Conservation (phyloP, 495 filamentous ascomycete genomes). For the Neurospora discreta region DNA sequence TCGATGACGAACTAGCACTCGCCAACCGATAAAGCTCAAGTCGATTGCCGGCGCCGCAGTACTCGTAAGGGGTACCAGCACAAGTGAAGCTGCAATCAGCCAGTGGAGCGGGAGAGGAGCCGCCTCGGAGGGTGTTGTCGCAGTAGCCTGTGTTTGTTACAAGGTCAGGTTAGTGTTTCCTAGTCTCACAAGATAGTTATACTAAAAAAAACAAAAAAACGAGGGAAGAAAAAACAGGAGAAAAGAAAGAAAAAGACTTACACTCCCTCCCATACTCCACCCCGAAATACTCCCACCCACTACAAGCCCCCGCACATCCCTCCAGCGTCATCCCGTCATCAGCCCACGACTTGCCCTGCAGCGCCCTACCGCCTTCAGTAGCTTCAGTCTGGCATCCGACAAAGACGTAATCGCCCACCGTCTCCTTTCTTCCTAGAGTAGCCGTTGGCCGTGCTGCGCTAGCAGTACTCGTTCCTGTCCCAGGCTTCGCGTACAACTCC, state of each 20-base stretch:
- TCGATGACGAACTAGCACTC: not conserved
- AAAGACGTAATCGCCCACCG: constrained; percentile 25
- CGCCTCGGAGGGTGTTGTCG: constrained; percentile 21
- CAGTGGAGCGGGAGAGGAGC: constrained; percentile 15
- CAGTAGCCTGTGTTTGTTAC: constrained; percentile 21
- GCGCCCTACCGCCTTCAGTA: constrained; percentile 16
- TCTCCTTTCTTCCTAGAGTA: constrained; percentile 21
- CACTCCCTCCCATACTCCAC: constrained; percentile 32
- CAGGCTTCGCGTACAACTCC: constrained; percentile 35
- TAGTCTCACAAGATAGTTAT: no score
- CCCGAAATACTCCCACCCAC: constrained; percentile 29
- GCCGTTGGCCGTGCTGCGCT: constrained; percentile 20
- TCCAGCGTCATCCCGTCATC: constrained; percentile 32
- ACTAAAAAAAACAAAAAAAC: no score
- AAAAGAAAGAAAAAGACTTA: not conserved
- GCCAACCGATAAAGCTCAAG: constrained; percentile 26
- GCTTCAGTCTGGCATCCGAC: constrained; percentile 38
- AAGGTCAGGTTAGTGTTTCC: no score
- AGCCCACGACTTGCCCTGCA: constrained; percentile 10
- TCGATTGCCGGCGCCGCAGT: constrained; percentile 34
- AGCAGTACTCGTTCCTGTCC: constrained; percentile 17
- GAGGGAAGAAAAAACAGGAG: no score
- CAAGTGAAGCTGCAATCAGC: constrained; percentile 33
- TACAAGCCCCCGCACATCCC: constrained; percentile 28
- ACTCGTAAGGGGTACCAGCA: constrained; percentile 26